Evolutionary conservation across 371 early-diverging fungal species (phyloP).

Genomic region (Mortierella sp.): DNA sequence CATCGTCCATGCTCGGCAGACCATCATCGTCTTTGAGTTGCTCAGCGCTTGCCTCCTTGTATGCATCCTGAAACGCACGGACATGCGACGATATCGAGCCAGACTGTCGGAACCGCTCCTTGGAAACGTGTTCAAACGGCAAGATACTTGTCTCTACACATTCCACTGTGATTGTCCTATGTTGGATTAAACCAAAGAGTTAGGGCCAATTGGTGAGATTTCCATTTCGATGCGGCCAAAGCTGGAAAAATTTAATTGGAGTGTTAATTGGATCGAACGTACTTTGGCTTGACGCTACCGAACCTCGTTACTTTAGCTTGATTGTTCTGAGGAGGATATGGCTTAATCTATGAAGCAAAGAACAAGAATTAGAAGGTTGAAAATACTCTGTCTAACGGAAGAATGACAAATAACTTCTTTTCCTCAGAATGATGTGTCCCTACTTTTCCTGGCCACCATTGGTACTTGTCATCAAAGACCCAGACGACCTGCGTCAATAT

Average conservation of each 20-base stretch:
- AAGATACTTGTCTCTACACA: conserved; percentile 31
- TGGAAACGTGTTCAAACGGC: conserved; percentile 26
- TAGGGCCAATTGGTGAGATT: neutral
- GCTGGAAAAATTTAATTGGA: neutral
- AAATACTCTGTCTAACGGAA: neutral
- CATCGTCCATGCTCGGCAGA: conserved; percentile 39
- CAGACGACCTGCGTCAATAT: conserved; percentile 43
- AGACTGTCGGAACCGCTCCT: conserved; percentile 6
- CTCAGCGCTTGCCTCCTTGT: conserved; percentile 26
- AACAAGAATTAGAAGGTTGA: neutral
- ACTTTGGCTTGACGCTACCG: conserved; percentile 46
- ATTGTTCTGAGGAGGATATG: conserved; percentile 33
- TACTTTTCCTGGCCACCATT: conserved; percentile 57
- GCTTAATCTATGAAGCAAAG: conserved; percentile 17
- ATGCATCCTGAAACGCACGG: conserved; percentile 21
- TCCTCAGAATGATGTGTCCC: too few relatives aligned
- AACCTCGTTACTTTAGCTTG: conserved; percentile 35
- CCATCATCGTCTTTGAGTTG: conserved; percentile 47
- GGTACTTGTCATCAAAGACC: conserved; percentile 31
- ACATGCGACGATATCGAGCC: neutral
- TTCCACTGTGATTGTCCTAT: conserved; percentile 32
- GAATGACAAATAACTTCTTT: neutral
- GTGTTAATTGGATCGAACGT: neutral
- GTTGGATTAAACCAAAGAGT: neutral
- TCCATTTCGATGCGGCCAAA: neutral